A percentile compares a stretch with the other conserved stretches of the same genome.
Evolutionary conservation across 768 basidiomycete species (phyloP).

Genomic region (Boletus patriciae): DNA sequence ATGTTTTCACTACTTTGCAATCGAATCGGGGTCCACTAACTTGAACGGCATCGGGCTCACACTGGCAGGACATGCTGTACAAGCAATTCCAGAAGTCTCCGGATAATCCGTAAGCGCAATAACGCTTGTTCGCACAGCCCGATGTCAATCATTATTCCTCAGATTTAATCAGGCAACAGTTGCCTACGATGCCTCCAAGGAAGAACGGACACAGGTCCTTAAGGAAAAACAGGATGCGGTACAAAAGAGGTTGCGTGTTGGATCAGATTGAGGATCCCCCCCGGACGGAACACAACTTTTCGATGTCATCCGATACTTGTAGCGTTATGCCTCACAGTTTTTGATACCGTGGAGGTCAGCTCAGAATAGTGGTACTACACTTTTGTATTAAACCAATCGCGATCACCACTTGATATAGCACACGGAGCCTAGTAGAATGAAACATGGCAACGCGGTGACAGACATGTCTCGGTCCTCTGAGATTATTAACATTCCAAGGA

Average conservation of each 20-base stretch:
- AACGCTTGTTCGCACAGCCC: slow-evolving; percentile 4
- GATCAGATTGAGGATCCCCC: slow-evolving; percentile 4
- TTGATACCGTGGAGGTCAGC: slow-evolving; percentile 9
- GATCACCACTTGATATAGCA: slow-evolving; percentile 5
- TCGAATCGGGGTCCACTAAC: slow-evolving; percentile 3
- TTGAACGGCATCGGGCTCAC: slow-evolving; percentile 4
- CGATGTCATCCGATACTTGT: slow-evolving; percentile 2
- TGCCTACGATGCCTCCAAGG: slow-evolving; percentile 84
- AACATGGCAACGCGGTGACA: slow-evolving; percentile 4
- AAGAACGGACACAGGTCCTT: slow-evolving; percentile 77
- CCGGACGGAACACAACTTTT: not conserved
- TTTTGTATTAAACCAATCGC: not conserved
- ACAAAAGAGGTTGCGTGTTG: slow-evolving; percentile 60
- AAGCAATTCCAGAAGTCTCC: slow-evolving; percentile 97
- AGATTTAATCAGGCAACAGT: slow-evolving; percentile 85
- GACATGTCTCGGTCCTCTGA: not conserved
- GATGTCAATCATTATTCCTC: slow-evolving; percentile 2
- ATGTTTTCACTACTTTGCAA: not conserved
- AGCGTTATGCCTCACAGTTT: not conserved
- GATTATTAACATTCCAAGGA: slow-evolving; percentile 18
- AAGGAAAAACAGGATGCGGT: slow-evolving; percentile 64
- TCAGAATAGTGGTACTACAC: not conserved
- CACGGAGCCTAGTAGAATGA: slow-evolving; percentile 9
- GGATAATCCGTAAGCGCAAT: slow-evolving; percentile 78
- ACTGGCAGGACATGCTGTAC: slow-evolving; percentile 86